Evolutionary conservation across 1,284 basidiomycete species (phyloP).

Genomic region (Trichosporon coremiiforme): DNA sequence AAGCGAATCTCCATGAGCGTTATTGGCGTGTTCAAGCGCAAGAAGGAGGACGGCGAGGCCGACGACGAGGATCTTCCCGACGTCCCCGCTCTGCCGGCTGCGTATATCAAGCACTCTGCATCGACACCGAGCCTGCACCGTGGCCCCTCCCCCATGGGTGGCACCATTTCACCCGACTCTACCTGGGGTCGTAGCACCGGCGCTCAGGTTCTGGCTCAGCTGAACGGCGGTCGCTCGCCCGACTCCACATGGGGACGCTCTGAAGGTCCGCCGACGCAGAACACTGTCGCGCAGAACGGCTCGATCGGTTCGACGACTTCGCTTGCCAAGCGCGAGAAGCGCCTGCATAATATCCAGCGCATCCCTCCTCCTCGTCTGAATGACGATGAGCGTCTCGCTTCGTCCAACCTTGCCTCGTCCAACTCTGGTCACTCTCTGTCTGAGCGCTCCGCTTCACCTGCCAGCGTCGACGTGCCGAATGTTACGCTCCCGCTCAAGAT

Average conservation of each 20-base stretch:
- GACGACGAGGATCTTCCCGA: constrained; percentile 18
- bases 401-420: background rate
- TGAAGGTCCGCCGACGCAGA: background rate
- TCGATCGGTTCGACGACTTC: background rate
- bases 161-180: background rate
- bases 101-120: constrained; percentile 13
- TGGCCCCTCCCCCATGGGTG: background rate
- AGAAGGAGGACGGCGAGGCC: constrained; percentile 23
- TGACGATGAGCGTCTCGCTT: constrained; percentile 9
- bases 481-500: constrained; percentile 9
- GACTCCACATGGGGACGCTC: constrained; percentile 10
- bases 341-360: constrained; percentile 16
- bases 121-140: constrained; percentile 4
- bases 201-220: background rate
- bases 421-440: background rate
- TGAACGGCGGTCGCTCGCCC: background rate
- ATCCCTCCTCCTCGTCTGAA: constrained; percentile 4
- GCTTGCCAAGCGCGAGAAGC: constrained; percentile 13
- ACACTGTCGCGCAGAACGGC: background rate
- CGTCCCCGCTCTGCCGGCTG: constrained; percentile 21
- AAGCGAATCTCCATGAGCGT: constrained; percentile 28
- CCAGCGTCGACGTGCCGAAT: constrained; percentile 2
- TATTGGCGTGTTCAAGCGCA: constrained; percentile 19
- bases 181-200: constrained; percentile 1
- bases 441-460: constrained; percentile 1